These are phyloP conservation scores for Apiospora saccharicola DNA, from an alignment of 2,329 filamentous ascomycete species.

Conservation along the genomic window DNA sequence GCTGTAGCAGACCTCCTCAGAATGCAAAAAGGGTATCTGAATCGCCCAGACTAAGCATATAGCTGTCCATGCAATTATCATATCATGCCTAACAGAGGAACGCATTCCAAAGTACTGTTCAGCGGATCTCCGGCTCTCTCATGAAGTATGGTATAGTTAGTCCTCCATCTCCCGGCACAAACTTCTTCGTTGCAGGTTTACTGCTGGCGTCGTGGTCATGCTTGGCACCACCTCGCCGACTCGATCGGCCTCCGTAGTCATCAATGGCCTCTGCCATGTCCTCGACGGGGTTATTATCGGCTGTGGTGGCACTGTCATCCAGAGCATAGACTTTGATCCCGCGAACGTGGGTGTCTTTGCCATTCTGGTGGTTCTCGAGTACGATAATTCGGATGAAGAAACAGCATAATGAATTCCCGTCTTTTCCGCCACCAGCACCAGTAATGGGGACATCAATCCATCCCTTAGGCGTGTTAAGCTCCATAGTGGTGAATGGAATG, in stretches of 20 bases:
- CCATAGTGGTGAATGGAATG: conserved; percentile 84
- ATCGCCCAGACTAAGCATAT: not conserved
- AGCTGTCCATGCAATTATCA: not conserved
- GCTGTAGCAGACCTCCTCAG: not conserved
- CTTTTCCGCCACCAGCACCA: conserved; percentile 63
- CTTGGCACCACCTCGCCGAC: conserved; percentile 39
- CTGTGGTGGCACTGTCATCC: conserved; percentile 53
- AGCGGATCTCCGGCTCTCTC: conserved; percentile 52
- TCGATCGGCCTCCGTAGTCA: conserved; percentile 38
- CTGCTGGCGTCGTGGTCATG: conserved; percentile 44
- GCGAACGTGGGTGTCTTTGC: conserved; percentile 97
- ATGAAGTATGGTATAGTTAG: conserved; percentile 48
- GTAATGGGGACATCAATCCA: conserved; percentile 85
- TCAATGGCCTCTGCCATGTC: conserved; percentile 44
- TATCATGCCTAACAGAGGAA: not conserved
- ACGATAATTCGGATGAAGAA: conserved; percentile 92
- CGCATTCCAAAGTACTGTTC: not conserved
- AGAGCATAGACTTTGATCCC: conserved; percentile 85
- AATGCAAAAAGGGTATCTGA: conserved; percentile 13
- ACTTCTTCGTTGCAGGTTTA: conserved; percentile 39
- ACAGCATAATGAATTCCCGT: conserved; percentile 79
- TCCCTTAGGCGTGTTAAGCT: conserved; percentile 79
- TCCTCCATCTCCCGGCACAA: conserved; percentile 43
- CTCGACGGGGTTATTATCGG: conserved; percentile 46
- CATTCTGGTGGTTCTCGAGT: conserved; percentile 97